Conservation (phyloP, 345 rosid species). For the Brassica nigra region DNA sequence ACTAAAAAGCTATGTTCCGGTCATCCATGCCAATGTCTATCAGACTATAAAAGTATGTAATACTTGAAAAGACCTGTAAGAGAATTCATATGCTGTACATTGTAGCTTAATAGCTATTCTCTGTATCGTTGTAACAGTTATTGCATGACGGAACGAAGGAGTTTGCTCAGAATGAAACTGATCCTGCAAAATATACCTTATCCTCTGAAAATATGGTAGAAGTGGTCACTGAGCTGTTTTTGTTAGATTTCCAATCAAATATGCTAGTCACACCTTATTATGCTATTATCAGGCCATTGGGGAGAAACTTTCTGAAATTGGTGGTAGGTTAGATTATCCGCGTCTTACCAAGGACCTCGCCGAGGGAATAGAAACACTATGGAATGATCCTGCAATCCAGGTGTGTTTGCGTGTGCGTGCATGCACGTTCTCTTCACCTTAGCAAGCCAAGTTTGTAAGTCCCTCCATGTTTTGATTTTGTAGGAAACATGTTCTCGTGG, state of each 20-base stretch:
- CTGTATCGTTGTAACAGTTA: conserved; percentile 58
- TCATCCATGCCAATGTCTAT: conserved; percentile 95
- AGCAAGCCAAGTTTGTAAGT: not conserved
- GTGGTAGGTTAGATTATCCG: conserved; percentile 75
- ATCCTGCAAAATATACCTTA: conserved; percentile 61
- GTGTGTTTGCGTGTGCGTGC: conserved; percentile 32
- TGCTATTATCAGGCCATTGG: conserved; percentile 65
- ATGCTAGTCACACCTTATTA: not conserved
- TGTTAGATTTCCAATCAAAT: not conserved
- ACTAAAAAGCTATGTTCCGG: conserved; percentile 81
- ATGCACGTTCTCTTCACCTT: not conserved
- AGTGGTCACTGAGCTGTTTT: conserved; percentile 22
- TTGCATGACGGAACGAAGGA: conserved; percentile 93
- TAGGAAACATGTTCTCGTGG: conserved; percentile 89
- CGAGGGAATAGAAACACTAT: conserved; percentile 69
- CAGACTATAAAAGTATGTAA: conserved; percentile 99
- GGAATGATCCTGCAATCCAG: conserved; percentile 97
- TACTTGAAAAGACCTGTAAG: conserved; percentile 43
- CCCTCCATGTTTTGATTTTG: conserved; percentile 15
- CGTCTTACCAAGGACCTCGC: conserved; percentile 76
- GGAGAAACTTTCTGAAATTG: conserved; percentile 79
- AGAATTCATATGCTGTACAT: conserved; percentile 1
- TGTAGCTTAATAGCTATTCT: conserved; percentile 7
- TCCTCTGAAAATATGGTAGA: conserved; percentile 74
- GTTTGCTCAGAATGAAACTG: conserved; percentile 77